phyloP scores from a whole-genome alignment of 345 rosid species.

The Brassica nigra region DNA sequence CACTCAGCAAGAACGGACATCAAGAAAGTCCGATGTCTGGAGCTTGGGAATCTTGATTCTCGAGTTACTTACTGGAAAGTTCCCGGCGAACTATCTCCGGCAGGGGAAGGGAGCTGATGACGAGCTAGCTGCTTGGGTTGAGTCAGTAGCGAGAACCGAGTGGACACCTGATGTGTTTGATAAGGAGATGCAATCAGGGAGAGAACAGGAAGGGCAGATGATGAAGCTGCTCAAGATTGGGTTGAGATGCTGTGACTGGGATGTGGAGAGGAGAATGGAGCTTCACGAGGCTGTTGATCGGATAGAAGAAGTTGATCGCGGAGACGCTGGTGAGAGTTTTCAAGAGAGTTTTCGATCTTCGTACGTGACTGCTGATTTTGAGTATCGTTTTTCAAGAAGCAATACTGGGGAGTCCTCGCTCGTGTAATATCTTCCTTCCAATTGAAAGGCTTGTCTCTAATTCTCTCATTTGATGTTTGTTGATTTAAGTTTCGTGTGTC shows the following conservation, averaged over 20 bases:
- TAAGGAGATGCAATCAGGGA: conserved; percentile 65
- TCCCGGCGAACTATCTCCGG: conserved; percentile 68
- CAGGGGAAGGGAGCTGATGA: conserved; percentile 58
- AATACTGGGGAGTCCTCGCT: conserved; percentile 51
- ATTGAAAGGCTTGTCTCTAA: background rate
- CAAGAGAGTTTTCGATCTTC: conserved; percentile 59
- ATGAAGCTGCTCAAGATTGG: conserved; percentile 80
- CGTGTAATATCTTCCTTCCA: conserved; percentile 24
- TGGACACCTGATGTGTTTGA: conserved; percentile 88
- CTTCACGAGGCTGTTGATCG: conserved; percentile 59
- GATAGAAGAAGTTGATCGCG: conserved; percentile 42
- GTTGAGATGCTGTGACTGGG: conserved; percentile 81
- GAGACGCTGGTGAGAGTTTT: conserved; percentile 58
- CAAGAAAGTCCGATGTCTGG: conserved; percentile 80
- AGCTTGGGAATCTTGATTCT: conserved; percentile 83
- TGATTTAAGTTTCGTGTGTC: conserved; percentile 19
- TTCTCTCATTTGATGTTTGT: conserved; percentile 26
- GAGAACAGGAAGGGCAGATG: conserved; percentile 71
- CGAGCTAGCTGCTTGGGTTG: conserved; percentile 77
- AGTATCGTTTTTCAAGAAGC: conserved; percentile 57
- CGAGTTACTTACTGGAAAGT: conserved; percentile 73
- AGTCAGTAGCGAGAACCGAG: conserved; percentile 71
- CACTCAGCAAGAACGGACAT: conserved; percentile 46
- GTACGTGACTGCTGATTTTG: conserved; percentile 52
- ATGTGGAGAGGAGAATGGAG: conserved; percentile 68